Evolutionary conservation across 2,329 filamentous ascomycete species (phyloP), one percentile per base, ranked within the genome.

Genomic region (Penicillium olsonii): DNA sequence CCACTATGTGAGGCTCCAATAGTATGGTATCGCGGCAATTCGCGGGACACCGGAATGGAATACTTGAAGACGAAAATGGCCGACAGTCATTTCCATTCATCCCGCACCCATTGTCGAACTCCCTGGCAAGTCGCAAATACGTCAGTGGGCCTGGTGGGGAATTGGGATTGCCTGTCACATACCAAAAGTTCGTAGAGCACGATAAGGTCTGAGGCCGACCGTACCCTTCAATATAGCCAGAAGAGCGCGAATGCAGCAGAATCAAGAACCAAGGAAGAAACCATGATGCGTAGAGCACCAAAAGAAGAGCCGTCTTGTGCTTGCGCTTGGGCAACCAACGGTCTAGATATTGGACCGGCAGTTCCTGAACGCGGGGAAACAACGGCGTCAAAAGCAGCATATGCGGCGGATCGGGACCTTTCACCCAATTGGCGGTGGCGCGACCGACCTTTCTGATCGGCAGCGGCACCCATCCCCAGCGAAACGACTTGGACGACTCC

Each of bases 31-130:
- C 67, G 43, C 65, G 68, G 60, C 80, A 83, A 50, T 78, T 76
- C 20, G 80, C 76, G n/a, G 80, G 79, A 58, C 80, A 83, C 48
- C 77, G 74, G 60, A 83, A 83, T 9, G 78, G 73, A 47, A 81
- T 70, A 4, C 72, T 74, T n/a, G 75, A 70, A 37, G 76, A 71
- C 26, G 75, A 72, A 52, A 83, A 83, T 0, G 80, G 80, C 27
- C 79, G 75, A 58, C 80, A 83, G 46, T 78, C 71, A 31, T 79
- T 77, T 33, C 79, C 80, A 56, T 83, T 78, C 3, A 81, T 56
- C 9, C 80, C 80, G 60, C 80, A 83, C 34, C 65, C 64, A 48
- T 78, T 78, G 18, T 70, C 74, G 37, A 60, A 55, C 22, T 65
- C 58, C 73, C 73, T 76, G 31, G 6, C 22, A 41, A 48, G 31